A percentile compares a stretch with the other conserved stretches of the same genome.
Evolutionary conservation across 768 basidiomycete species (phyloP).

Genomic region (Termitomyces sp.): DNA sequence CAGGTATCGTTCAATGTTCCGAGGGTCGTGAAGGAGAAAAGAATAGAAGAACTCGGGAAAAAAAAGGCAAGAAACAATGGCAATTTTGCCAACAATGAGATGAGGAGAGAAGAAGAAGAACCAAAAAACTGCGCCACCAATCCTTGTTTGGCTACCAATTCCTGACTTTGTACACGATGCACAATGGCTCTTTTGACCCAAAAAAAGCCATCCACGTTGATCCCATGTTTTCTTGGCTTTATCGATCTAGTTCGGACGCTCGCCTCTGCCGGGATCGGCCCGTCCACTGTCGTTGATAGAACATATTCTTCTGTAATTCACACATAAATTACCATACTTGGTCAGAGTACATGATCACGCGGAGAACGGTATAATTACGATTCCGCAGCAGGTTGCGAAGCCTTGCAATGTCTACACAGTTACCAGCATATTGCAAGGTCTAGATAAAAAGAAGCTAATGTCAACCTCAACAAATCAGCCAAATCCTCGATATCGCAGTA

Average conservation of each 20-base stretch:
- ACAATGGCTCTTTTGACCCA: conserved; percentile 10
- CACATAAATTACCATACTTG: background rate
- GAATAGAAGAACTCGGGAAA: conserved; percentile 22
- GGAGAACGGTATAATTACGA: background rate
- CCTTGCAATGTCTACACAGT: background rate
- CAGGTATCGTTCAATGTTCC: conserved; percentile 20
- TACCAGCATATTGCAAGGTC: background rate
- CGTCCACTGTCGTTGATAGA: background rate
- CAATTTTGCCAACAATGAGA: conserved; percentile 13
- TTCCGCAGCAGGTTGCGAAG: background rate
- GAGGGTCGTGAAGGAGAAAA: conserved; percentile 30
- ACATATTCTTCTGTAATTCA: background rate
- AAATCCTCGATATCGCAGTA: background rate
- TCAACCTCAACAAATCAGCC: background rate
- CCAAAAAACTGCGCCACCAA: conserved; percentile 21
- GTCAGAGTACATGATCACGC: background rate
- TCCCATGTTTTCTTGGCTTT: background rate
- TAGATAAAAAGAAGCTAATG: background rate
- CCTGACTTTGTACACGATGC: conserved; percentile 18
- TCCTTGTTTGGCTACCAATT: conserved; percentile 19
- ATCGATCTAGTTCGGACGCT: conserved; percentile 4
- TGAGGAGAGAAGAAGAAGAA: conserved; percentile 18
- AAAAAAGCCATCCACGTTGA: background rate
- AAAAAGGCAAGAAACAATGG: conserved; percentile 24
- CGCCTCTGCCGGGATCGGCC: background rate